A percentile compares a stretch with the other conserved stretches of the same genome.
Evolutionary conservation across 441 rosid species (phyloP).

Genomic region (Euphorbia celastroides): DNA sequence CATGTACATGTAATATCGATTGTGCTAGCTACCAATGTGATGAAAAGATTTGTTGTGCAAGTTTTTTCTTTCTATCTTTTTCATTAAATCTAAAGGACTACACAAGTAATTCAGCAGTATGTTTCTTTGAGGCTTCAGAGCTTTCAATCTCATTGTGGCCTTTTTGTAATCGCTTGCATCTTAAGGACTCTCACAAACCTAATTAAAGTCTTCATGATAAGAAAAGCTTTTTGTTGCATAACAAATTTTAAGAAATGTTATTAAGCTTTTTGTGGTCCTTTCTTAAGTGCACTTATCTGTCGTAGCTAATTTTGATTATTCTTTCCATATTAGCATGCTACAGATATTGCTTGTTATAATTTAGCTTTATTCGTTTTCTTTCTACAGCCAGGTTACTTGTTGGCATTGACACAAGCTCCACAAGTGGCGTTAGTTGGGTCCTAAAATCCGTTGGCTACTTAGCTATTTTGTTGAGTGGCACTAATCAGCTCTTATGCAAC

Average conservation of each 20-base stretch:
- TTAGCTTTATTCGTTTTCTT: not conserved
- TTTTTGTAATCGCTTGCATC: no score
- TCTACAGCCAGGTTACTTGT: no score
- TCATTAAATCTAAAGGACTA: not conserved
- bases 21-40: not conserved
- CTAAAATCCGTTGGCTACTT: constrained; percentile 17
- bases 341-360: not conserved
- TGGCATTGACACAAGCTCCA: constrained; percentile 21
- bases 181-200: no score
- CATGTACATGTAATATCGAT: not conserved
- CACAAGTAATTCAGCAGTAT: not conserved
- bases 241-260: no score
- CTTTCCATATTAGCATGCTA: not conserved
- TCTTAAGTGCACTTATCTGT: not conserved
- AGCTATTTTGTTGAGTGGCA: constrained; percentile 22
- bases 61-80: not conserved
- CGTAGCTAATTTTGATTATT: not conserved
- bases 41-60: not conserved
- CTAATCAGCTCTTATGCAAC: constrained; percentile 47
- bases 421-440: constrained; percentile 11
- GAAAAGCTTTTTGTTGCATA: no score
- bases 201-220: no score
- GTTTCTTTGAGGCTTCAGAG: not conserved
- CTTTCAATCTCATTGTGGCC: not conserved
- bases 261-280: no score